These are phyloP conservation scores for Dictyostelium firmibasis DNA, from an alignment of 78 protist species.

Conservation along the genomic window DNA sequence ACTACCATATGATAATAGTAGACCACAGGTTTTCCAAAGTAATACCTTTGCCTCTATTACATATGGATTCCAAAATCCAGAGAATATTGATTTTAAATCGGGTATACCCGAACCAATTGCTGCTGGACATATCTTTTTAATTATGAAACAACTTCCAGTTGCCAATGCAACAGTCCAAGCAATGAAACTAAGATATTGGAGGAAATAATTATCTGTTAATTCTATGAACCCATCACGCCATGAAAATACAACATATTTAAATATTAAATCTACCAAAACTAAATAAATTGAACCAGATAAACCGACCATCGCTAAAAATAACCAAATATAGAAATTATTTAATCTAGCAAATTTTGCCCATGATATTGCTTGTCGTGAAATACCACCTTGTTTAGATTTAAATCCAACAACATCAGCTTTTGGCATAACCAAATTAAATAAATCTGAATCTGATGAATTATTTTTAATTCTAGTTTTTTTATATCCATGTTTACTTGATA, in stretches of 20 bases:
- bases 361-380: conserved; percentile 53
- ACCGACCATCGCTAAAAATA: conserved; percentile 35
- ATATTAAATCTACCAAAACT: conserved; percentile 48
- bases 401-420: conserved; percentile 64
- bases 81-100: conserved; percentile 85
- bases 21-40: conserved; percentile 63
- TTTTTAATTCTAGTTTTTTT: conserved; percentile 34
- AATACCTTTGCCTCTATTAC: conserved; percentile 51
- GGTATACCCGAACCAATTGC: conserved; percentile 87
- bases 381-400: conserved; percentile 69
- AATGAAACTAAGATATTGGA: conserved; percentile 43
- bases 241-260: conserved; percentile 39
- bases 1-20: conserved; percentile 66
- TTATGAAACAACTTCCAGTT: background rate
- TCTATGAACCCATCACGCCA: background rate
- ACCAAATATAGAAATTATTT: conserved; percentile 66
- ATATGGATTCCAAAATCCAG: conserved; percentile 60
- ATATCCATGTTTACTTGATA: conserved; percentile 79
- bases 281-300: conserved; percentile 1
- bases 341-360: conserved; percentile 55
- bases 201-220: conserved; percentile 20
- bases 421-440: conserved; percentile 75
- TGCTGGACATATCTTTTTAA: background rate
- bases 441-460: conserved; percentile 58
- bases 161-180: conserved; percentile 46